Conservation (phyloP, 345 rosid genomes). For the Salix arbutifolia region DNA sequence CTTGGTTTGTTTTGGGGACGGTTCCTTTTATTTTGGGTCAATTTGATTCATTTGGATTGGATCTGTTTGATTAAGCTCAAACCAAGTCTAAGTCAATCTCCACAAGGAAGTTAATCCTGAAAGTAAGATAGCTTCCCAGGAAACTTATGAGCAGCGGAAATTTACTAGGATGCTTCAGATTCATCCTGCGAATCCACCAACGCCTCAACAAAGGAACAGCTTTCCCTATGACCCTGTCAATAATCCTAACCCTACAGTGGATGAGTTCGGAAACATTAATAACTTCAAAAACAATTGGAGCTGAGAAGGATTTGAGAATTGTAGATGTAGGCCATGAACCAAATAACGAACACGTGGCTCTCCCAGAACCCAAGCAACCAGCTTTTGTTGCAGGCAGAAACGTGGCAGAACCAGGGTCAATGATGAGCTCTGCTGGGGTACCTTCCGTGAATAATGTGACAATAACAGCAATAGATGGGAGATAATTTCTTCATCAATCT, state of each 20-base stretch:
- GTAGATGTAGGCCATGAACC: background rate
- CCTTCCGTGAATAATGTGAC: background rate
- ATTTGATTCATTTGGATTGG: too few relatives aligned
- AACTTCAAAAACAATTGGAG: background rate
- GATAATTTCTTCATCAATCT: background rate
- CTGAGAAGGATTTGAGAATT: background rate
- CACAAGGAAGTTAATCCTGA: background rate
- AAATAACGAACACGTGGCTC: background rate
- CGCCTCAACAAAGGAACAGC: conserved; percentile 1
- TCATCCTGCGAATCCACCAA: background rate
- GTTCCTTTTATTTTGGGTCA: too few relatives aligned
- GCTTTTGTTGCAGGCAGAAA: background rate
- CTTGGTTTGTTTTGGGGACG: too few relatives aligned
- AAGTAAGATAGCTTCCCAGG: background rate
- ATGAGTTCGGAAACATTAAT: background rate
- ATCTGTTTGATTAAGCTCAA: too few relatives aligned
- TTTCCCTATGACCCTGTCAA: background rate
- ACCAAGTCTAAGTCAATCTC: too few relatives aligned
- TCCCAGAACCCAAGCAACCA: conserved; percentile 2
- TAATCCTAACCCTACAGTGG: background rate
- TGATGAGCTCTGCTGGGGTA: background rate
- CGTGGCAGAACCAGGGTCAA: background rate
- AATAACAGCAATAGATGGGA: background rate
- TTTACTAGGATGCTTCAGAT: background rate
- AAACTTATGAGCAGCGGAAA: background rate